A percentile compares a stretch with the other conserved stretches of the same genome.
These are phyloP conservation scores for Sphagnum contortum DNA, from an alignment of 225 moss, liverwort and hornwort species.

Conservation along the genomic window DNA sequence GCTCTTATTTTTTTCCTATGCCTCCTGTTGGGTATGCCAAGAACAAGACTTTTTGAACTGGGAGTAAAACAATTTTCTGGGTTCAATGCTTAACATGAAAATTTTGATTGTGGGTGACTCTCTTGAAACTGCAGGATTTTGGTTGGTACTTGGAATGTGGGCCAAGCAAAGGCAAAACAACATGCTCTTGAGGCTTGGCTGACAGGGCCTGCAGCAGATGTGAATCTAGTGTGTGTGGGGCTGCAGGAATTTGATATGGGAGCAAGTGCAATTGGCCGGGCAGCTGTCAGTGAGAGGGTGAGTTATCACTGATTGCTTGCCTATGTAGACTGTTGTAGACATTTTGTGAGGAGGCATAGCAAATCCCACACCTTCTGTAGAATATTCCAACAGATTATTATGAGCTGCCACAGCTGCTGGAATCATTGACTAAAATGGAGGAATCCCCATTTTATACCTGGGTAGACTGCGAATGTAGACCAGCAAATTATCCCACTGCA, in stretches of 20 bases:
- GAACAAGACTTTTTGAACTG: background rate
- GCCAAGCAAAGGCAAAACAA: constrained; percentile 22
- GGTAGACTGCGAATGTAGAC: too few species aligned
- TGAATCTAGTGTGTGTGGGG: constrained; percentile 38
- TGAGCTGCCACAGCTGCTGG: too few species aligned
- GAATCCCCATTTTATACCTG: too few species aligned
- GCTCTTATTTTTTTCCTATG: too few species aligned
- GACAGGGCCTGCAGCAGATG: constrained; percentile 18
- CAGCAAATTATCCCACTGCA: too few species aligned
- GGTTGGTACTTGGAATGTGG: constrained; percentile 43
- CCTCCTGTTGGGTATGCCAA: too few species aligned
- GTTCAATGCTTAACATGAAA: too few species aligned
- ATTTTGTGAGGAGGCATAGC: too few species aligned
- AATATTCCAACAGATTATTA: too few species aligned
- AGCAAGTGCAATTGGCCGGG: constrained; percentile 48
- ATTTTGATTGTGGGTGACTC: constrained; percentile 12
- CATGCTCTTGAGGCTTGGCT: constrained; percentile 31
- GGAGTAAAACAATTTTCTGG: background rate
- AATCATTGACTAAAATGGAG: too few species aligned
- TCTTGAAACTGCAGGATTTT: constrained; percentile 21
- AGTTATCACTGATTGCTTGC: constrained; percentile 2
- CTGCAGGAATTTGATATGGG: constrained; percentile 52
- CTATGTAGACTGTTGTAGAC: too few species aligned
- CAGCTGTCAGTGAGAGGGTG: constrained; percentile 47
- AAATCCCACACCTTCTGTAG: too few species aligned